Percentiles rank a stretch among this genome's conserved stretches.
These are phyloP conservation scores for Zasmidium angulare DNA, from an alignment of 2,329 filamentous ascomycete species.

Conservation along the genomic window DNA sequence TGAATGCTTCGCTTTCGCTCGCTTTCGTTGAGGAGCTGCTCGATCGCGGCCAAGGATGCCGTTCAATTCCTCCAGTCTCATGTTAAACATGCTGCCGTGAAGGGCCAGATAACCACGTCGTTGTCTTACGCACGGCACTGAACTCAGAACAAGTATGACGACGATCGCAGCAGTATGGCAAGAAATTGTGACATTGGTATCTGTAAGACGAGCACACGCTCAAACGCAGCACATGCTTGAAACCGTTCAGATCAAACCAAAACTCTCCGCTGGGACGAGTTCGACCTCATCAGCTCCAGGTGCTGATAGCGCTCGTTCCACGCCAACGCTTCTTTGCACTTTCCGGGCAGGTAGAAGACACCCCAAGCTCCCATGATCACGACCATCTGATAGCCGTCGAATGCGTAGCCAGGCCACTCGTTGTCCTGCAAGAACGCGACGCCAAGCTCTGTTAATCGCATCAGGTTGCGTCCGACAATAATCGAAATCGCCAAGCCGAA, in stretches of 20 bases:
- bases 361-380: constrained; percentile 12
- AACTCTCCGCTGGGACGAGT: background rate
- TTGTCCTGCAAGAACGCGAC: constrained; percentile 10
- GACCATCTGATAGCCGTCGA: constrained; percentile 16
- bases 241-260: background rate
- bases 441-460: constrained; percentile 13
- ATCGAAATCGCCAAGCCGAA: constrained; percentile 14
- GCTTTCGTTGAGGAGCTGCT: background rate
- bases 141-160: too few species aligned
- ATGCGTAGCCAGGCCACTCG: constrained; percentile 14
- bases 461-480: constrained; percentile 11
- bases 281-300: background rate
- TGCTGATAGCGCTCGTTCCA: background rate
- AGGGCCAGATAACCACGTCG: too few species aligned
- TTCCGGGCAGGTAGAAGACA: constrained; percentile 13
- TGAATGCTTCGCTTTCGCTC: background rate
- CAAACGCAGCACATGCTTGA: too few species aligned
- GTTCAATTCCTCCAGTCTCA: too few species aligned
- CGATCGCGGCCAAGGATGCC: too few species aligned
- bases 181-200: too few species aligned
- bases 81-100: too few species aligned
- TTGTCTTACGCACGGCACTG: too few species aligned
- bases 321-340: constrained; percentile 4
- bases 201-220: too few species aligned
- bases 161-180: too few species aligned